A percentile compares a stretch with the other conserved stretches of the same genome.
Evolutionary conservation across 2,329 filamentous ascomycete species (phyloP).

Genomic region (Fusarium solani-melongenae): DNA sequence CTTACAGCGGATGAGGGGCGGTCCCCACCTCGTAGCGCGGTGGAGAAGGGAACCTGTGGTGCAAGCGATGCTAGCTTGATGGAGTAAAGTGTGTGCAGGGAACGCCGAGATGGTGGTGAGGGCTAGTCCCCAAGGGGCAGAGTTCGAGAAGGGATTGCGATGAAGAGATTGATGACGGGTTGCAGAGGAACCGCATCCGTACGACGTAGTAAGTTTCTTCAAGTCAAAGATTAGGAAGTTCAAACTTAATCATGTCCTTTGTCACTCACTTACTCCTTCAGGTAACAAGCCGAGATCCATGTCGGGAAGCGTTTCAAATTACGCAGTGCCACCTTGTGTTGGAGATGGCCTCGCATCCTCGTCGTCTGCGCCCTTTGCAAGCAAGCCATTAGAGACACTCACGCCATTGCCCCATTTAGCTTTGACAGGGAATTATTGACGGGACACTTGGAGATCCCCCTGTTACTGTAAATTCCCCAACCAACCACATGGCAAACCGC

Average conservation of each 20-base stretch:
- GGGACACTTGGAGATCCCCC: background rate
- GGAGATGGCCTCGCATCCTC: background rate
- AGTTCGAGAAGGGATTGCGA: slow-evolving; percentile 19
- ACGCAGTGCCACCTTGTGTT: slow-evolving; percentile 1
- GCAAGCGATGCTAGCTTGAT: background rate
- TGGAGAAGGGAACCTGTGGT: slow-evolving; percentile 1
- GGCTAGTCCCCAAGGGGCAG: slow-evolving; percentile 13
- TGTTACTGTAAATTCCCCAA: background rate
- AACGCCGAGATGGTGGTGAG: background rate
- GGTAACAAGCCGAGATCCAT: background rate
- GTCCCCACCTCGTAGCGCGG: slow-evolving; percentile 7
- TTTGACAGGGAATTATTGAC: background rate
- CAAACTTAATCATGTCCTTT: background rate
- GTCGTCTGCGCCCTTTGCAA: background rate
- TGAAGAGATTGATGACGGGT: background rate
- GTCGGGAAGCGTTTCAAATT: background rate
- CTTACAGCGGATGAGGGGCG: slow-evolving; percentile 21
- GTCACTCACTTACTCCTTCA: background rate
- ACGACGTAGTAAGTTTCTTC: background rate
- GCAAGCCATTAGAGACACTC: slow-evolving; percentile 4
- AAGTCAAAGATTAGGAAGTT: background rate
- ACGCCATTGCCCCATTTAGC: background rate
- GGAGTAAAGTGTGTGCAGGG: background rate
- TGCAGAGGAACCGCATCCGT: background rate
- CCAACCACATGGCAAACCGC: background rate